phyloP scores from a whole-genome alignment of 1,284 basidiomycete species.

The Austroboletus rostrupii region DNA sequence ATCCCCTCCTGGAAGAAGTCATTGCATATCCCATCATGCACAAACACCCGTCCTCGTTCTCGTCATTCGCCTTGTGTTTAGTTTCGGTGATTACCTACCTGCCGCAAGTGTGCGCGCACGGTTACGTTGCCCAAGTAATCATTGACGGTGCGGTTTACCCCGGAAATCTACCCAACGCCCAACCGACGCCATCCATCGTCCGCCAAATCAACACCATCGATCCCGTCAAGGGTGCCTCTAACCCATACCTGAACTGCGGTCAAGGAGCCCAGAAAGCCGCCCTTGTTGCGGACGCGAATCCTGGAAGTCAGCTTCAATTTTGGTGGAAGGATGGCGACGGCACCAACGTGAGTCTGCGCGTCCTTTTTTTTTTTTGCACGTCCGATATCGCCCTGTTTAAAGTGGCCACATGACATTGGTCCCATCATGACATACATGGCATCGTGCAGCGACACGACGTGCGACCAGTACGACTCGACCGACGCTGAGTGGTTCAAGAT shows the following conservation, averaged over 20 bases:
- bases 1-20: slow-evolving; percentile 6
- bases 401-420: slow-evolving; percentile 74
- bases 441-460: slow-evolving; percentile 51
- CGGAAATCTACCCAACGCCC: slow-evolving; percentile 50
- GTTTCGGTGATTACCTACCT: slow-evolving; percentile 17
- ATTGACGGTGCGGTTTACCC: slow-evolving; percentile 53
- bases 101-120: slow-evolving; percentile 51
- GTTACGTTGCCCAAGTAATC: slow-evolving; percentile 48
- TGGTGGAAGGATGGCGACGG: slow-evolving; percentile 54
- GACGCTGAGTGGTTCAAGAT: slow-evolving; percentile 72
- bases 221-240: slow-evolving; percentile 63
- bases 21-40: not conserved
- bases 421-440: slow-evolving; percentile 73
- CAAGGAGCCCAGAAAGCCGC: slow-evolving; percentile 48
- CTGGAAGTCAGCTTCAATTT: slow-evolving; percentile 58
- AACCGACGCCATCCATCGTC: slow-evolving; percentile 47
- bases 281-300: slow-evolving; percentile 54
- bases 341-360: slow-evolving; percentile 38
- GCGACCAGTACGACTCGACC: slow-evolving; percentile 55
- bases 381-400: not conserved
- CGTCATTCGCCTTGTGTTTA: slow-evolving; percentile 18
- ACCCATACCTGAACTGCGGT: slow-evolving; percentile 62
- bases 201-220: slow-evolving; percentile 52
- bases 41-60: not conserved
- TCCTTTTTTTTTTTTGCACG: not conserved